phyloP scores from a whole-genome alignment of 371 early-diverging fungal species.

The Mortierella sp. region DNA sequence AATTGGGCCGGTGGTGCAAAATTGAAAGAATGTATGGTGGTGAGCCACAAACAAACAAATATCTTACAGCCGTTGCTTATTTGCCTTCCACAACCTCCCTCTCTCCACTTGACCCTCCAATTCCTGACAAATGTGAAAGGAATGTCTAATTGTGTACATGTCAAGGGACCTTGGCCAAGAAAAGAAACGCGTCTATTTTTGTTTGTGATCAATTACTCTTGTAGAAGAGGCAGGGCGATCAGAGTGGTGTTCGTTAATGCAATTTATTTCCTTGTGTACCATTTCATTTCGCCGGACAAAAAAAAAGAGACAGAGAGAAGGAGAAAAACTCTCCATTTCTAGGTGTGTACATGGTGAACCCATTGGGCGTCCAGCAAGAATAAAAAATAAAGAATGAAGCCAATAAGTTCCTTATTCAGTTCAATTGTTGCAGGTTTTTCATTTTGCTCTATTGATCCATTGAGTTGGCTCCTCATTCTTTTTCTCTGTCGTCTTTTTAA shows the following conservation, averaged over 20 bases:
- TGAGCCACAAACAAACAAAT: neutral
- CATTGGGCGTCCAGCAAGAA: neutral
- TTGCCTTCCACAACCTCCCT: neutral
- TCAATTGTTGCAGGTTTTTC: no score
- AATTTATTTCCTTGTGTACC: slow-evolving; percentile 11
- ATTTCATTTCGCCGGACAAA: slow-evolving; percentile 7
- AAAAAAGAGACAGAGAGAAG: neutral
- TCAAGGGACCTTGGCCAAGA: neutral
- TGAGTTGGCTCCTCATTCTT: neutral
- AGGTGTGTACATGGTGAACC: neutral
- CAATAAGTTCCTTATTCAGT: no score
- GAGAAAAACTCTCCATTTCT: neutral
- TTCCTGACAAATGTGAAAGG: neutral
- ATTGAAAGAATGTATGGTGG: no score
- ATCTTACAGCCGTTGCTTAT: neutral
- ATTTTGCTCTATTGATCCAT: neutral
- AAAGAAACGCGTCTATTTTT: neutral
- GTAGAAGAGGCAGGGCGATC: no score
- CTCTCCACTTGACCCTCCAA: neutral
- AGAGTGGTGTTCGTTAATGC: neutral
- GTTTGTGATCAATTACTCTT: neutral
- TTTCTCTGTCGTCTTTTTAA: no score
- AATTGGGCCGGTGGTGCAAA: slow-evolving; percentile 14
- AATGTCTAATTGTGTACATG: no score
- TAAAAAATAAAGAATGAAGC: neutral